These are phyloP conservation scores for Golovinomyces cichoracearum DNA, from an alignment of 2,329 filamentous ascomycete species.

Conservation along the genomic window DNA sequence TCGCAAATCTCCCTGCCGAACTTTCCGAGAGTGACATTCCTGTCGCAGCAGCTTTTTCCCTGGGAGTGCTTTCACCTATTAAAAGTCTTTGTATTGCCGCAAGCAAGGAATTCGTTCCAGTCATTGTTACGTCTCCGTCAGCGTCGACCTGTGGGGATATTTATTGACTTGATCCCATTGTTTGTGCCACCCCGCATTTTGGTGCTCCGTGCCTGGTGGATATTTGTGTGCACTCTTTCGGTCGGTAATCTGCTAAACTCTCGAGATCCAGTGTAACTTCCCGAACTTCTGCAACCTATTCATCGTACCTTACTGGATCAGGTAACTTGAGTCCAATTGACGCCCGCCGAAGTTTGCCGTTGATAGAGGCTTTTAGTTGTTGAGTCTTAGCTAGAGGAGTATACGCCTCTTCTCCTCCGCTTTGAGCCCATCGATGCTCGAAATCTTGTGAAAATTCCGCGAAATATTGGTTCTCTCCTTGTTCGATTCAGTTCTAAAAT, in stretches of 20 bases:
- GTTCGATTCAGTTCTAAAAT: not conserved
- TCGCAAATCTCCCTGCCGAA: no score
- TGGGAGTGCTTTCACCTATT: no score
- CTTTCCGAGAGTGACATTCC: no score
- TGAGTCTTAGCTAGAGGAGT: not conserved
- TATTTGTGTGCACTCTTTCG: not conserved
- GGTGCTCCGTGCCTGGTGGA: not conserved
- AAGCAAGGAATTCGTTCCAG: not conserved
- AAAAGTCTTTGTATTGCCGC: not conserved
- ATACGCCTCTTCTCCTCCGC: not conserved
- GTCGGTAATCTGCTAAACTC: not conserved
- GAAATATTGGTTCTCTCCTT: not conserved
- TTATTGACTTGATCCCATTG: not conserved
- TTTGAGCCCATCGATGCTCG: not conserved
- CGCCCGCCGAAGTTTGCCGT: not conserved
- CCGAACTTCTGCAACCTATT: not conserved
- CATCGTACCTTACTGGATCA: not conserved
- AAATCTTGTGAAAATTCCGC: not conserved
- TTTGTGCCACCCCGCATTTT: not conserved
- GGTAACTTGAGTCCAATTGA: not conserved
- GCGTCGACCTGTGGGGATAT: no score
- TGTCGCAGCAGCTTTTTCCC: no score
- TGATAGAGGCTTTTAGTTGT: not conserved
- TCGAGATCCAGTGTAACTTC: not conserved
- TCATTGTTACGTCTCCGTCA: not conserved